phyloP scores from a whole-genome alignment of 148 eudicot species.

The Rhododendron mucronatum region DNA sequence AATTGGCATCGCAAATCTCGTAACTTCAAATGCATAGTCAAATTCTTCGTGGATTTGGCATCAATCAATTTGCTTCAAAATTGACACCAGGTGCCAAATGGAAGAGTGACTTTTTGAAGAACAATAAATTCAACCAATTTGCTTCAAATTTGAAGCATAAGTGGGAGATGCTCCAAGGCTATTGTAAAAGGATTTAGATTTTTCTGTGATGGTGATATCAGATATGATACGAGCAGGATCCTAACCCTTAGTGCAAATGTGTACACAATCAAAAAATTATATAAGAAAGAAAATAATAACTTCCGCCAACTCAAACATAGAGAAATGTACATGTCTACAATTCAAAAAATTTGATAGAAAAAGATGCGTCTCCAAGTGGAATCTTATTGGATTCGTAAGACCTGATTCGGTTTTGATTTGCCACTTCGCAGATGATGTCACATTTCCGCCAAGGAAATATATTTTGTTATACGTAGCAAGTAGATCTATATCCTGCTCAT shows the following conservation, averaged over 20 bases:
- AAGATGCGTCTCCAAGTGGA: not conserved
- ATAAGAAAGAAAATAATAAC: not conserved
- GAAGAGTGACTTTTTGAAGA: not conserved
- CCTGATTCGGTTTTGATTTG: not conserved
- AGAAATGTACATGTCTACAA: not conserved
- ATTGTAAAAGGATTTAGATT: not conserved
- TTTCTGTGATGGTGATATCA: not conserved
- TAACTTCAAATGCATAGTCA: not conserved
- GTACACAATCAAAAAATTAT: not conserved
- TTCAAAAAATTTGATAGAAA: not conserved
- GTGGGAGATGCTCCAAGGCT: too few species aligned
- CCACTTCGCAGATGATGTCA: not conserved
- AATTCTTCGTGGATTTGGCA: not conserved
- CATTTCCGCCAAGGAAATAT: not conserved
- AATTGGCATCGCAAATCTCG: not conserved
- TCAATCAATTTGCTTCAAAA: not conserved
- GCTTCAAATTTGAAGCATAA: too few species aligned
- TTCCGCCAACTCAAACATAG: not conserved
- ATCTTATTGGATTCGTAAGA: not conserved
- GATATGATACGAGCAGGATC: not conserved
- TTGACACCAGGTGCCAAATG: not conserved
- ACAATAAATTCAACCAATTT: not conserved
- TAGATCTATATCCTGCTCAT: not conserved
- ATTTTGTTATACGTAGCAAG: not conserved
- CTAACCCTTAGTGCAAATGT: not conserved